phyloP scores from a whole-genome alignment of 306 rosid genomes.

The Dalbergia oliveri region DNA sequence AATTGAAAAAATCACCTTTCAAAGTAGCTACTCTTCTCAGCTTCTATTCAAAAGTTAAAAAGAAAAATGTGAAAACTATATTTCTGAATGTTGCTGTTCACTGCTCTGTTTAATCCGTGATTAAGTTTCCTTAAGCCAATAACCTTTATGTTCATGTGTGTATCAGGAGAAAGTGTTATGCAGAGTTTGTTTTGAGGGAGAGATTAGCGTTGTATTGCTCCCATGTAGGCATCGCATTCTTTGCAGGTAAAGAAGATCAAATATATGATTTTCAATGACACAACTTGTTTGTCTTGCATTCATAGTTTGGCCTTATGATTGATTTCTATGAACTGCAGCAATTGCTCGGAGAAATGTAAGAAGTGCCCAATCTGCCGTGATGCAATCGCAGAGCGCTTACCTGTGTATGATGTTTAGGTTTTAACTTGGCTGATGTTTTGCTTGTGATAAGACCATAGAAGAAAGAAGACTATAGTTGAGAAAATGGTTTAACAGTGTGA shows the following conservation, averaged over 20 bases:
- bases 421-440: conserved; percentile 45
- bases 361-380: conserved; percentile 92
- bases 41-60: too few relatives aligned
- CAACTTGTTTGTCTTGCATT: conserved; percentile 5
- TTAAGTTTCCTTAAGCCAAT: conserved; percentile 16
- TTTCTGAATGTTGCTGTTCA: conserved; percentile 20
- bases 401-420: conserved; percentile 89
- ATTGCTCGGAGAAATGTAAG: conserved; percentile 87
- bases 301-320: conserved; percentile 32
- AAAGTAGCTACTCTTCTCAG: too few relatives aligned
- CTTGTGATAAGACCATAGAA: conserved; percentile 48
- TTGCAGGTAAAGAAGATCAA: conserved; percentile 76
- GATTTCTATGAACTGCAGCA: conserved; percentile 62
- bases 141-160: conserved; percentile 35
- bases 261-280: conserved; percentile 5
- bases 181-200: conserved; percentile 92
- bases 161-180: conserved; percentile 94
- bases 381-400: conserved; percentile 72
- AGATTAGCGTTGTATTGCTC: conserved; percentile 87
- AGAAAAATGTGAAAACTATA: background rate
- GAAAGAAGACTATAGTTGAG: conserved; percentile 43
- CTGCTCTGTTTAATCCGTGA: conserved; percentile 20
- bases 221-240: conserved; percentile 94
- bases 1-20: too few relatives aligned
- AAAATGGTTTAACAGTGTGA: conserved; percentile 41